Conservation (phyloP, 1,139 yeast species). For the Yamadazyma membranifaciens region DNA sequence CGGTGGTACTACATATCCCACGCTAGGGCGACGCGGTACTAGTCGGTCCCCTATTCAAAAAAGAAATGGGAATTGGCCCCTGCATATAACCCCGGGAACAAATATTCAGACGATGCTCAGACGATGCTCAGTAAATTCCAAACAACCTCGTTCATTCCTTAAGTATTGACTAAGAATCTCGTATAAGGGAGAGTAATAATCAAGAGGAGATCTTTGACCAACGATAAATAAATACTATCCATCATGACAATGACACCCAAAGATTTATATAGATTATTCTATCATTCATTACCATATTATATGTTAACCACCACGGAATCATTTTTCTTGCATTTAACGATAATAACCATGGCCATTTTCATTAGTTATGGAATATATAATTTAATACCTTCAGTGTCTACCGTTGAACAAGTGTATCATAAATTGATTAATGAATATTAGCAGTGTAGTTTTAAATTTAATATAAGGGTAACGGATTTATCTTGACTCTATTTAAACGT, state of each 20-base stretch:
- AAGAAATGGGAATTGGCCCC: too few species aligned
- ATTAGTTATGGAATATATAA: constrained; percentile 7
- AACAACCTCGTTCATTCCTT: too few species aligned
- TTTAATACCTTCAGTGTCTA: constrained; percentile 4
- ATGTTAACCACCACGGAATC: constrained; percentile 39
- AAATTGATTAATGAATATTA: constrained; percentile 1
- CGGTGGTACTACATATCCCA: too few species aligned
- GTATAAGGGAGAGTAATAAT: too few species aligned
- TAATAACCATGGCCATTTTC: constrained; percentile 4
- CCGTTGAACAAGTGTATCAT: constrained; percentile 1
- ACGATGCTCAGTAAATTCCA: too few species aligned
- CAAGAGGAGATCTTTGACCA: too few species aligned
- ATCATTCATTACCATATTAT: constrained; percentile 36
- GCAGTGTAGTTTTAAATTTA: neutral
- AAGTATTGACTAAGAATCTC: too few species aligned
- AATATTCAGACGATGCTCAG: too few species aligned
- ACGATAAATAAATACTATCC: neutral
- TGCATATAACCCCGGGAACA: too few species aligned
- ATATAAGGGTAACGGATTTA: neutral
- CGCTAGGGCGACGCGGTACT: too few species aligned
- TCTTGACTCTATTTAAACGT: too few species aligned
- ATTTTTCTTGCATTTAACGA: constrained; percentile 8
- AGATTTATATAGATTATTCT: constrained; percentile 25
- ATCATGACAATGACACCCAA: constrained; percentile 9
- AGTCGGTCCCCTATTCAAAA: too few species aligned